phyloP scores from a whole-genome alignment of 805 yeast species.

The Ogataea polymorpha region DNA sequence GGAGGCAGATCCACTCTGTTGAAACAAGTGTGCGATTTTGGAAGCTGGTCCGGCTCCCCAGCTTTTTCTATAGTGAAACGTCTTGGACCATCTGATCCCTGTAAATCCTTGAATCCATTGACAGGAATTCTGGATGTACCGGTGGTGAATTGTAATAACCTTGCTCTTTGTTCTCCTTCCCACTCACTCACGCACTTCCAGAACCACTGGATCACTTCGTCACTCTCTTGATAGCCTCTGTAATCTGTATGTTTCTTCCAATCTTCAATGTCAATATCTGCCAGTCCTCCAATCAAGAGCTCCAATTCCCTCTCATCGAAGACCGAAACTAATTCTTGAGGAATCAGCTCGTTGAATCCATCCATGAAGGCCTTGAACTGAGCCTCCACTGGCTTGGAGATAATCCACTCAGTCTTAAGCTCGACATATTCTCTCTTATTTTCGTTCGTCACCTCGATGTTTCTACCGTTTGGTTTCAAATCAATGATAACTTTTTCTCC shows the following conservation, averaged over 20 bases:
- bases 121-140: constrained; percentile 99
- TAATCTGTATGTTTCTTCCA: constrained; percentile 99
- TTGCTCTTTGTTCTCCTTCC: constrained; percentile 96
- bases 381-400: constrained; percentile 86
- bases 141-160: constrained; percentile 93
- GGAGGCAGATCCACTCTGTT: constrained; percentile 98
- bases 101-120: constrained; percentile 96
- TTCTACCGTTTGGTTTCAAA: constrained; percentile 81
- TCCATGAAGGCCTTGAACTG: constrained; percentile 95
- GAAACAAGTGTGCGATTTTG: constrained; percentile 98
- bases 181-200: constrained; percentile 92
- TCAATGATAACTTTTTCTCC: constrained; percentile 91
- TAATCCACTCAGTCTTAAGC: constrained; percentile 93
- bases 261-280: constrained; percentile 96
- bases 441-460: constrained; percentile 90
- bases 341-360: constrained; percentile 96
- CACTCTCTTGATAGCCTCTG: constrained; percentile 95
- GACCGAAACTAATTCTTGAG: constrained; percentile 93
- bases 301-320: constrained; percentile 98
- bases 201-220: constrained; percentile 98
- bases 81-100: constrained; percentile 99
- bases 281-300: constrained; percentile 94
- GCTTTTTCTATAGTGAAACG: constrained; percentile 98
- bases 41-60: constrained; percentile 88
- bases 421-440: constrained; percentile 95